These are phyloP conservation scores for Apiospora koreana DNA, from an alignment of 2,329 filamentous ascomycete genomes.

Conservation along the genomic window DNA sequence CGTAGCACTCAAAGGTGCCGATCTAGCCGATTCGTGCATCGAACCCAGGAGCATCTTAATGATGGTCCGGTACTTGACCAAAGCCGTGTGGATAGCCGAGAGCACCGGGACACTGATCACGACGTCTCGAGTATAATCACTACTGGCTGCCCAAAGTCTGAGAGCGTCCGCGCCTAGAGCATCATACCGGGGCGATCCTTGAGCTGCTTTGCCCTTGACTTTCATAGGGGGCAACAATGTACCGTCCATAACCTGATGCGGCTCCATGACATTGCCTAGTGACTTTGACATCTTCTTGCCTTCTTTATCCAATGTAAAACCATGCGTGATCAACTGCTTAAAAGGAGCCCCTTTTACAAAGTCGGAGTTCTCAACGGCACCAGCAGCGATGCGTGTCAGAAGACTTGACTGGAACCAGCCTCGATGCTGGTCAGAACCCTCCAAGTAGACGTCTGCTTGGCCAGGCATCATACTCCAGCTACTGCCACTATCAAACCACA, in stretches of 20 bases:
- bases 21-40: conserved; percentile 56
- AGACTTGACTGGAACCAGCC: conserved; percentile 99
- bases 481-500: conserved; percentile 98
- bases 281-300: conserved; percentile 99
- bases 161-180: conserved; percentile 83
- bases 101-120: conserved; percentile 78
- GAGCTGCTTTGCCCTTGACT: conserved; percentile 54
- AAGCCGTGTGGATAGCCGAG: conserved; percentile 70
- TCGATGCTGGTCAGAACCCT: conserved; percentile 93
- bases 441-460: conserved; percentile 84
- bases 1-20: conserved; percentile 54
- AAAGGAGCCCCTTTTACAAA: conserved; percentile 64
- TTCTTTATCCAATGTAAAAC: conserved; percentile 84
- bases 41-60: conserved; percentile 89
- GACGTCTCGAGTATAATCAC: conserved; percentile 89
- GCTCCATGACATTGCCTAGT: conserved; percentile 82
- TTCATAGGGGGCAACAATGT: conserved; percentile 72
- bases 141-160: conserved; percentile 87
- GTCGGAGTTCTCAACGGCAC: conserved; percentile 40
- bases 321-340: conserved; percentile 88
- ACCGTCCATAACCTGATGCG: conserved; percentile 82
- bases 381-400: conserved; percentile 76
- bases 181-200: conserved; percentile 53
- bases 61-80: conserved; percentile 87
- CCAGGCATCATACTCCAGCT: conserved; percentile 71